Evolutionary conservation across 2,329 filamentous ascomycete genomes (phyloP), one percentile per base, ranked within the genome.

Genomic region (Claviceps pazoutovae): DNA sequence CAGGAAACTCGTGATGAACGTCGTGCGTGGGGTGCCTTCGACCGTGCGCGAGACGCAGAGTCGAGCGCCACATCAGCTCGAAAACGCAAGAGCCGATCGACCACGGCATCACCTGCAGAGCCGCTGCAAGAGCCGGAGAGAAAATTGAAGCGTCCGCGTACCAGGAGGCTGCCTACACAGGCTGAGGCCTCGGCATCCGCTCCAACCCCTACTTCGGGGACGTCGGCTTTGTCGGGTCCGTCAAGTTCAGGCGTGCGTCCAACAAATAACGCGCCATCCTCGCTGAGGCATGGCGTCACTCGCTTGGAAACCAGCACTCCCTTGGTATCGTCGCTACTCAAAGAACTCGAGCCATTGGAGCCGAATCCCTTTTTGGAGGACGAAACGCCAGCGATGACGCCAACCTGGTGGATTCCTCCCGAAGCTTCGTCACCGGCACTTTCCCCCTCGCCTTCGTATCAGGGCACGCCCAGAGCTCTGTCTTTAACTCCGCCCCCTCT

Each of bases 1-100:
- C 68, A 80, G 39, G 86, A 94, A 66, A 86, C 84, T 7, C 71
- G 83, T 43, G 89, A 95, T 59, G 89, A 95, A 66, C 75, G 84
- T 51, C 77, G 82, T 53, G 88, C 91, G 4, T 96, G 91, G 93
- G 88, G 89, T 56, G 88, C 86, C 19, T 83, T 97, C 56, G 90
- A 96, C 59, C 86, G 84, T 64, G 89, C 87, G 44, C 79, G 88
- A 56, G 84, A 90, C 55, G 76, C 79, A 17, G 77, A 85, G 56
- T 67, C 74, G 30, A 66, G 61, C 49, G 68, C 76, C 43, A 74
- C 71, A 55, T 48, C 44, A 11, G 71, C 73, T 49, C 81, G 86
- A 54, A 89, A 95, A 69, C 81, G 89, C 50, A 93, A 88, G 62
- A 71, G 74, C 7, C 73, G 75, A 41, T 94, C 88, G 3, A 72